A percentile compares a stretch with the other conserved stretches of the same genome.
Conservation (phyloP, 805 yeast species). For the Metschnikowia dekortorum region DNA sequence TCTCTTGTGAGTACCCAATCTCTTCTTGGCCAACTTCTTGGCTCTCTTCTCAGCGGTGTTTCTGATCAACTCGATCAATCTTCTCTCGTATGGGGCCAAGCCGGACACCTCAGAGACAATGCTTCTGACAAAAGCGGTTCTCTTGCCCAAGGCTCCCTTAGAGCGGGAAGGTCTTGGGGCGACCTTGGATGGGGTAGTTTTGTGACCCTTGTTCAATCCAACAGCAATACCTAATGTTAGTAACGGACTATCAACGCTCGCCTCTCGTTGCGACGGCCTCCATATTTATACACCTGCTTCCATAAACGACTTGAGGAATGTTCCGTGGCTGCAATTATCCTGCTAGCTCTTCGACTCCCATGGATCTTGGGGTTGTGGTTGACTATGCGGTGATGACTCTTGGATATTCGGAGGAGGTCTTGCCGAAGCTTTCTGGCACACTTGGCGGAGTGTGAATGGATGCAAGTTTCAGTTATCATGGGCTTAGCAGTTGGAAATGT, state of each 20-base stretch:
- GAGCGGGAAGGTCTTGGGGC: slow-evolving; percentile 80
- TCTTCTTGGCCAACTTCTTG: slow-evolving; percentile 99
- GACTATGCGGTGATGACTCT: too few relatives aligned
- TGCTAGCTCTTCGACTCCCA: too few relatives aligned
- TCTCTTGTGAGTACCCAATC: slow-evolving; percentile 99
- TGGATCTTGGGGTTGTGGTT: too few relatives aligned
- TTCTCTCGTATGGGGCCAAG: slow-evolving; percentile 99
- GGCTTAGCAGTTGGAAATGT: too few relatives aligned
- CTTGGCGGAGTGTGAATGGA: too few relatives aligned
- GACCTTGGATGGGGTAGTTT: slow-evolving; percentile 76
- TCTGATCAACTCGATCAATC: slow-evolving; percentile 98
- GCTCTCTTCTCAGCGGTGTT: slow-evolving; percentile 99
- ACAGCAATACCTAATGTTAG: slow-evolving; percentile 74
- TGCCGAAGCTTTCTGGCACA: too few relatives aligned
- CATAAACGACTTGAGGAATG: too few relatives aligned
- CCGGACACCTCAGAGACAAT: slow-evolving; percentile 97
- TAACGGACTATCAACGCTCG: not conserved
- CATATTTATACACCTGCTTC: too few relatives aligned
- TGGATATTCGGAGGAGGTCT: too few relatives aligned
- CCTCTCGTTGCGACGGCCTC: not conserved
- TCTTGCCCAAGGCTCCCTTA: slow-evolving; percentile 95
- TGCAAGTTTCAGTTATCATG: too few relatives aligned
- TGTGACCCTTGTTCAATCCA: slow-evolving; percentile 99
- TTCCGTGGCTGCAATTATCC: too few relatives aligned
- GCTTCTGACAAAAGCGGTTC: slow-evolving; percentile 93